These are phyloP conservation scores for Aspergillus sp. DNA, from an alignment of 2,329 filamentous ascomycete genomes.

Conservation along the genomic window DNA sequence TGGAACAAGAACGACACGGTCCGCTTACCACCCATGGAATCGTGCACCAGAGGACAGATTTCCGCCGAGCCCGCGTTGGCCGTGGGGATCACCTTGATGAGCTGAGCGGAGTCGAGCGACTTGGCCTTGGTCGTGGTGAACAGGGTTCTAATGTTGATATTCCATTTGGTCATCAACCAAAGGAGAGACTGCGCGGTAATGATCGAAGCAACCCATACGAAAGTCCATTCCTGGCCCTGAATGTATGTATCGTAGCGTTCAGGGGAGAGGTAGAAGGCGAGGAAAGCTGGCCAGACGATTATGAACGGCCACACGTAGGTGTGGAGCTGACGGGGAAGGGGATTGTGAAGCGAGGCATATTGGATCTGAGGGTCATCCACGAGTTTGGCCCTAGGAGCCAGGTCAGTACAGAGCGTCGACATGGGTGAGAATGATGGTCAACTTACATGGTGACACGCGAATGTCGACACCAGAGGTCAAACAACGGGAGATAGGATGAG, in stretches of 20 bases:
- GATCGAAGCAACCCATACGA: slow-evolving; percentile 88
- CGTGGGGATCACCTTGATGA: slow-evolving; percentile 90
- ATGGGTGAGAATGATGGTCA: slow-evolving; percentile 7
- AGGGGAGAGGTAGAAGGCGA: slow-evolving; percentile 78
- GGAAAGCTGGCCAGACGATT: slow-evolving; percentile 87
- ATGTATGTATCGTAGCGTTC: slow-evolving; percentile 90
- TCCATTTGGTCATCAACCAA: slow-evolving; percentile 98
- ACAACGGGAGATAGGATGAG: slow-evolving; percentile 15
- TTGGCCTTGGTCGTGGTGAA: slow-evolving; percentile 76
- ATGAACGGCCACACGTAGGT: slow-evolving; percentile 91
- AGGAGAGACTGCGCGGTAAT: slow-evolving; percentile 82
- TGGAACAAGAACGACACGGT: slow-evolving; percentile 93
- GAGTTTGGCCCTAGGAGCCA: slow-evolving; percentile 65
- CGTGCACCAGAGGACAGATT: slow-evolving; percentile 77
- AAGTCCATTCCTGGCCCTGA: slow-evolving; percentile 94
- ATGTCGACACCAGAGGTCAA: slow-evolving; percentile 30
- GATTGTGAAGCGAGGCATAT: slow-evolving; percentile 82
- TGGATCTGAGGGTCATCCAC: slow-evolving; percentile 90
- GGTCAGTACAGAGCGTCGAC: slow-evolving; percentile 11
- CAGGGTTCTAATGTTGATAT: slow-evolving; percentile 75
- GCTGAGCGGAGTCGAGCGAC: slow-evolving; percentile 68
- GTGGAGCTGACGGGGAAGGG: slow-evolving; percentile 76
- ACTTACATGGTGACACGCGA: slow-evolving; percentile 34
- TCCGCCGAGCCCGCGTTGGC: slow-evolving; percentile 87
- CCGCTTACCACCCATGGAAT: slow-evolving; percentile 70